Percentiles rank a stretch among this genome's conserved stretches.
These are phyloP conservation scores for Dipodascopsis uninucleata DNA, from an alignment of 805 yeast species.

Conservation along the genomic window DNA sequence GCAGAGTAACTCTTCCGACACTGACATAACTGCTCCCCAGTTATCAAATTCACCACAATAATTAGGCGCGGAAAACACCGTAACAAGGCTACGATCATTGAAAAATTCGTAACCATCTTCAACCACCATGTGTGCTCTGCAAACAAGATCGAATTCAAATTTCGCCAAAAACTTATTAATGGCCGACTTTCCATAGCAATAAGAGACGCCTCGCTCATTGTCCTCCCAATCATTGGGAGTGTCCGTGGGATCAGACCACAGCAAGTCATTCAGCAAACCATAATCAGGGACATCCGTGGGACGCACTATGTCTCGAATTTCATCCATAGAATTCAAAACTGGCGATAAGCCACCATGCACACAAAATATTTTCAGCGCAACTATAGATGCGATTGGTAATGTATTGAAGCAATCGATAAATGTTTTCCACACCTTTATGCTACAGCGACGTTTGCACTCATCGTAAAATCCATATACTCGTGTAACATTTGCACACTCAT, in stretches of 20 bases:
- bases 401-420: slow-evolving; percentile 95
- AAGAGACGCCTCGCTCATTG: slow-evolving; percentile 79
- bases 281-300: slow-evolving; percentile 87
- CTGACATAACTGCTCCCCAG: slow-evolving; percentile 99
- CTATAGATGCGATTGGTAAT: slow-evolving; percentile 90
- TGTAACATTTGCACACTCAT: slow-evolving; percentile 95
- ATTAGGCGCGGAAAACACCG: slow-evolving; percentile 73
- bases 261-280: slow-evolving; percentile 69
- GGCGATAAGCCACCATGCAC: slow-evolving; percentile 85
- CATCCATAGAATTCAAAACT: slow-evolving; percentile 67
- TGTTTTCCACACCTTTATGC: slow-evolving; percentile 87
- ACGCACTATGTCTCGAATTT: slow-evolving; percentile 66
- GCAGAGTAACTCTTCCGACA: slow-evolving; percentile 85
- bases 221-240: slow-evolving; percentile 83
- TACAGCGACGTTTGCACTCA: slow-evolving; percentile 92
- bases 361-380: slow-evolving; percentile 90
- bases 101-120: slow-evolving; percentile 78
- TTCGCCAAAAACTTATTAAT: slow-evolving; percentile 70
- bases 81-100: slow-evolving; percentile 65
- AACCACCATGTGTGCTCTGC: slow-evolving; percentile 85
- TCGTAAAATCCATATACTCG: slow-evolving; percentile 97
- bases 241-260: slow-evolving; percentile 86
- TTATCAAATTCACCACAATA: slow-evolving; percentile 84
- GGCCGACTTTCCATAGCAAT: slow-evolving; percentile 74
- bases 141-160: slow-evolving; percentile 75